Evolutionary conservation across 495 filamentous ascomycete species (phyloP).

Genomic region (Penicillium silybi): DNA sequence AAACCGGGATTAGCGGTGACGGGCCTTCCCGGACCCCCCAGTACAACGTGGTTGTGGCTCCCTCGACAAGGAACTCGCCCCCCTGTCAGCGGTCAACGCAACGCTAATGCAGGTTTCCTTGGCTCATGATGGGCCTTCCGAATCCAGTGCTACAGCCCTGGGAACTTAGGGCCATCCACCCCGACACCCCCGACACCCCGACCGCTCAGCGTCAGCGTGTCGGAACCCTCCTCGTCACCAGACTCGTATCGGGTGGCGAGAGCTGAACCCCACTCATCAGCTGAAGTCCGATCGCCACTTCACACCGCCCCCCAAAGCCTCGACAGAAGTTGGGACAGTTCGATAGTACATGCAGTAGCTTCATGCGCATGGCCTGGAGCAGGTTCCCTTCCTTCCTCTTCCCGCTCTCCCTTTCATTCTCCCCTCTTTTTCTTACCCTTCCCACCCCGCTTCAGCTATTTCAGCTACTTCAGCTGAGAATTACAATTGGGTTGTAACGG

Average conservation of each 20-base stretch:
- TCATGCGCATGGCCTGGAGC: constrained; percentile 21
- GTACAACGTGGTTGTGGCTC: constrained; percentile 31
- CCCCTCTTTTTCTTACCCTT: not conserved
- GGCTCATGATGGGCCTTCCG: constrained; percentile 28
- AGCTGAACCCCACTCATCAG: constrained; percentile 27
- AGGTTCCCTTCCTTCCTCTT: constrained; percentile 1
- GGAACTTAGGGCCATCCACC: constrained; percentile 29
- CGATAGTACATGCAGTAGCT: constrained; percentile 26
- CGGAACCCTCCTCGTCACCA: constrained; percentile 21
- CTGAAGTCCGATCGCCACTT: constrained; percentile 34
- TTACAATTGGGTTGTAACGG: constrained; percentile 11
- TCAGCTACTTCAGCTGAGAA: too few relatives aligned
- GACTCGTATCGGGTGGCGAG: constrained; percentile 24
- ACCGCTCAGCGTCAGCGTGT: constrained; percentile 6
- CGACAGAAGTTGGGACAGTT: constrained; percentile 1
- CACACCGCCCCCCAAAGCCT: constrained; percentile 19
- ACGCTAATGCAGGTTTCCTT: constrained; percentile 46
- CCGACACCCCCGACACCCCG: too few relatives aligned
- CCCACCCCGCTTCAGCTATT: not conserved
- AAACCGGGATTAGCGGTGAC: constrained; percentile 15
- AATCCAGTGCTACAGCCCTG: constrained; percentile 40
- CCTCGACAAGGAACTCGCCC: constrained; percentile 26
- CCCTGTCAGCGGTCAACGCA: constrained; percentile 30
- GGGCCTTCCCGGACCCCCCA: constrained; percentile 3
- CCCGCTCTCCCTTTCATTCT: not conserved